These are phyloP conservation scores for Articulospora tetracladia DNA, from an alignment of 495 filamentous ascomycete species.

Conservation along the genomic window DNA sequence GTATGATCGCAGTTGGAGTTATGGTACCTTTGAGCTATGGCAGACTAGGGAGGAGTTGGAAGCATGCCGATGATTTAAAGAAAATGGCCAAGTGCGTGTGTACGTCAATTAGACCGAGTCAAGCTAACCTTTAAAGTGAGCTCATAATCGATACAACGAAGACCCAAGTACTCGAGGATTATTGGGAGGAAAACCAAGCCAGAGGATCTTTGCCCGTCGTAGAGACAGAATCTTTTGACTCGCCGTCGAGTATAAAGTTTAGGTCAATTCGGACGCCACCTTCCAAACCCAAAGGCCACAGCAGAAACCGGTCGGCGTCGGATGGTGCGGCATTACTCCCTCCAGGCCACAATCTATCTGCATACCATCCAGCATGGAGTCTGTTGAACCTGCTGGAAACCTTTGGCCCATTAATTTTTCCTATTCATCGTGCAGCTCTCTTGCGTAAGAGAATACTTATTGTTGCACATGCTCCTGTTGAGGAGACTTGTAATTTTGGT, in stretches of 20 bases:
- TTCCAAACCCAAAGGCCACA: conserved; percentile 35
- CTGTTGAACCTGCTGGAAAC: conserved; percentile 70
- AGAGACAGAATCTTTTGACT: conserved; percentile 49
- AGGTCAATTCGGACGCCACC: conserved; percentile 18
- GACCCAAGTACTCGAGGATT: conserved; percentile 64
- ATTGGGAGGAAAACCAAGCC: conserved; percentile 69
- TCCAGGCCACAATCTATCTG: conserved; percentile 65
- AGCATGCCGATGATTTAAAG: conserved; percentile 74
- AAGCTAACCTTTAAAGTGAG: conserved; percentile 28
- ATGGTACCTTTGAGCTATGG: conserved; percentile 85
- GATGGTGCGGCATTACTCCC: conserved; percentile 56
- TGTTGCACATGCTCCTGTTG: conserved; percentile 78
- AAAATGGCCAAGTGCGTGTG: conserved; percentile 63
- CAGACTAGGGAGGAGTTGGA: conserved; percentile 84
- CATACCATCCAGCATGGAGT: conserved; percentile 82
- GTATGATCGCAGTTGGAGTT: conserved; percentile 87
- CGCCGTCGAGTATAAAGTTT: conserved; percentile 42
- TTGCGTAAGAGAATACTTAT: conserved; percentile 85
- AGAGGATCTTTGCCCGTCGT: conserved; percentile 37
- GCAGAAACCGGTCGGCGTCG: conserved; percentile 54
- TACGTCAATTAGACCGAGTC: conserved; percentile 1
- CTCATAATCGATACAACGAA: conserved; percentile 51
- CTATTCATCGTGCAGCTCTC: conserved; percentile 83
- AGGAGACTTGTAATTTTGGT: conserved; percentile 86
- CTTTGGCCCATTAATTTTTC: conserved; percentile 89